A percentile compares a stretch with the other conserved stretches of the same genome.
These are phyloP conservation scores for Tolypocladium cylindrosporum DNA, from an alignment of 2,329 filamentous ascomycete species.

Conservation along the genomic window DNA sequence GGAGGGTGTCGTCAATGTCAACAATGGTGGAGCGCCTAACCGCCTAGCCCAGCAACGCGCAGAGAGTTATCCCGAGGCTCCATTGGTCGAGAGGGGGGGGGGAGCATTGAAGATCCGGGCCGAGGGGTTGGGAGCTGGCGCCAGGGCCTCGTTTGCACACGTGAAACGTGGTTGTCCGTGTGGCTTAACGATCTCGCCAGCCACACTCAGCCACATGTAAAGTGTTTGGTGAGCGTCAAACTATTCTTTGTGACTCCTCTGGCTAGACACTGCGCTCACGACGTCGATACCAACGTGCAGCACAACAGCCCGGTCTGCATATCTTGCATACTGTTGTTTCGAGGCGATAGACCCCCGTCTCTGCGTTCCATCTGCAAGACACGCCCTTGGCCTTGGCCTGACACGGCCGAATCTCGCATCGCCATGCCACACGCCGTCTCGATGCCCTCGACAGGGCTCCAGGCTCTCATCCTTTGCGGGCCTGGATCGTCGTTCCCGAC, in stretches of 20 bases:
- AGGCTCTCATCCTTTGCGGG: conserved; percentile 75
- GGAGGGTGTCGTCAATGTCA: conserved; percentile 5
- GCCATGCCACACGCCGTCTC: conserved; percentile 66
- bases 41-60: conserved; percentile 5
- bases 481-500: conserved; percentile 75
- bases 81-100: not conserved
- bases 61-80: conserved; percentile 4
- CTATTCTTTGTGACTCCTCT: conserved; percentile 4
- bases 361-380: not conserved
- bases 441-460: conserved; percentile 66
- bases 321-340: not conserved
- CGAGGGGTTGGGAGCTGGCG: conserved; percentile 1
- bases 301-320: not conserved
- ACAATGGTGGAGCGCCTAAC: conserved; percentile 6
- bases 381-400: not conserved
- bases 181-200: not conserved
- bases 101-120: conserved; percentile 6
- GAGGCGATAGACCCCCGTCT: not conserved
- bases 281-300: not conserved
- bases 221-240: not conserved
- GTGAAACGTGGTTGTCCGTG: not conserved
- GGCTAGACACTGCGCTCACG: not conserved
- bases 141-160: not conserved
- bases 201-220: not conserved
- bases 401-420: not conserved